A percentile compares a stretch with the other conserved stretches of the same genome.
phyloP scores from a whole-genome alignment of 352 stramenopile genomes.

The Thalassiosira mediterranea region DNA sequence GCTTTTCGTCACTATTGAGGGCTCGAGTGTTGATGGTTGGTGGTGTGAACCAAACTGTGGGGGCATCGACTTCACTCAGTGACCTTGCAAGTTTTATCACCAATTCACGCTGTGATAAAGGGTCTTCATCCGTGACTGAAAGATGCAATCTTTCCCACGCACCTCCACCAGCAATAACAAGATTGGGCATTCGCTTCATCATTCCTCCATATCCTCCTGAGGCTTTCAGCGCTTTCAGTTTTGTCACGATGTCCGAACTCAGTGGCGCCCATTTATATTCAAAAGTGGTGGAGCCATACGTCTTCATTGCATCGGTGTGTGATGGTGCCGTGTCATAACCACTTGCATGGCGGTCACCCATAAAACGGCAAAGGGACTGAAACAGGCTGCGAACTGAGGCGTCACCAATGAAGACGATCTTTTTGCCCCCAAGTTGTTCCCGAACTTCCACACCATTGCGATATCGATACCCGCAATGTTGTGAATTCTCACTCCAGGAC shows the following conservation, averaged over 20 bases:
- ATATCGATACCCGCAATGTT: conserved; percentile 47
- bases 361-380: conserved; percentile 35
- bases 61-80: conserved; percentile 9
- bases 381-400: conserved; percentile 45
- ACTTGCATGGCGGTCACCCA: conserved; percentile 42
- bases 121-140: conserved; percentile 52
- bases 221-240: conserved; percentile 37
- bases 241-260: conserved; percentile 39
- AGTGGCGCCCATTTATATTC: conserved; percentile 59
- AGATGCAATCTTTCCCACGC: conserved; percentile 52
- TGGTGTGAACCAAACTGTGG: conserved; percentile 52
- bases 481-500: conserved; percentile 28
- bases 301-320: conserved; percentile 38
- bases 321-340: conserved; percentile 26
- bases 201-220: not conserved
- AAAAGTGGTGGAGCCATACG: conserved; percentile 22
- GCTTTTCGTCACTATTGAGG: conserved; percentile 61
- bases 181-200: conserved; percentile 29
- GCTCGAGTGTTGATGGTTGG: conserved; percentile 55
- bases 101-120: conserved; percentile 37
- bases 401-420: conserved; percentile 56
- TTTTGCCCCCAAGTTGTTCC: conserved; percentile 29
- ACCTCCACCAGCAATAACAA: conserved; percentile 43
- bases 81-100: conserved; percentile 40
- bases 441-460: conserved; percentile 25